Base-by-base conservation (phyloP, 495 filamentous ascomycete species). In the Xylaria longipes region DNA sequence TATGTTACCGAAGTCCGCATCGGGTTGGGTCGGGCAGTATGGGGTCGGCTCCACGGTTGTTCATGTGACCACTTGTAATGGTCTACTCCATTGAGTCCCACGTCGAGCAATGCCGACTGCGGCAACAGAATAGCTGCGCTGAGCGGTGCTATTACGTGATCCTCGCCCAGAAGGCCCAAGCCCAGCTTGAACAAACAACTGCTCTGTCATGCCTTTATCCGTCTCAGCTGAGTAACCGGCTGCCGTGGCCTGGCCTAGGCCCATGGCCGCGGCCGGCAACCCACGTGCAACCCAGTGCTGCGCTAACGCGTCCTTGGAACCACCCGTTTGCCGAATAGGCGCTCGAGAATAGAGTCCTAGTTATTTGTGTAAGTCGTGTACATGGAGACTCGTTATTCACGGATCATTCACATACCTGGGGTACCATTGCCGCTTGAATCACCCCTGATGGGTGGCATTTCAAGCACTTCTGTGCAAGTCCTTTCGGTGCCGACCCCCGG, bases 91-190 rank as follows among this genome's bases (percentile, higher is more conserved):
- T 31, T 31, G 27, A 56, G 52, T 6, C 52, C 27, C 50, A 54
- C 15, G 50, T 12, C 22, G 25, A 54, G 50, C 50, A 25, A 54
- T 56, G 50, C 52, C 52, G 52, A 56, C 27, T 56, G 27, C 52
- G 52, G 52, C 52, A 25, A 15, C 52, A 56, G 27, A 12, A 31
- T 9, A 9, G 27, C 25, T 31, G 9, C 52, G 52, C 22, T 4
- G 12, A 56, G 52, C 52, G 27, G n/a, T 14, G 14, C 52, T 31
- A 56, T 56, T 56, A 56, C 52, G 52, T 56, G 52, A 56, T 56
- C 14, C 27, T 6, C 25, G 52, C 27, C 17, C 52, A 25, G 25
- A 0, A 56, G 17, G 12, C 27, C 3, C 12, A 29, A 56, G 2
- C 14, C 11, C 9, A 56, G 12, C 11, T 31, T 2, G 25, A 31